Percentiles rank a stretch among this genome's conserved stretches.
phyloP scores from a whole-genome alignment of 208 protist species.

The Leishmania major region DNA sequence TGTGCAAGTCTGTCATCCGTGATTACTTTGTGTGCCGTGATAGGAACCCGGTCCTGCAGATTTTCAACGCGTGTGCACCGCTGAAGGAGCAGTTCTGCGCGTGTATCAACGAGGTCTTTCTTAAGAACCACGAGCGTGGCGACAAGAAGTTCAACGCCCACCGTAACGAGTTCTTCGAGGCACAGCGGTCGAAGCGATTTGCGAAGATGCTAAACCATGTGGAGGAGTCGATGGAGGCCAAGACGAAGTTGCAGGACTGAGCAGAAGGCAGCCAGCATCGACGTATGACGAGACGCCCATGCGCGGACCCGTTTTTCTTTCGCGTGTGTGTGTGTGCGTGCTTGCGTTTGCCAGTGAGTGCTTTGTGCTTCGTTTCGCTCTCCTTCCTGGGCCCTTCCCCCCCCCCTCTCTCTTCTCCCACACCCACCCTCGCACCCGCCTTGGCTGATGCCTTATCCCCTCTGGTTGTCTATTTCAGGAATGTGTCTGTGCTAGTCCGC shows the following conservation, averaged over 20 bases:
- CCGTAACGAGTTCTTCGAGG: constrained; percentile 63
- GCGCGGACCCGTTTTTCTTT: neutral
- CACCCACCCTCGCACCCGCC: neutral
- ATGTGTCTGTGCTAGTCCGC: neutral
- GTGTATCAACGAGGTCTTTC: constrained; percentile 87
- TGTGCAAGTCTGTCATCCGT: constrained; percentile 77
- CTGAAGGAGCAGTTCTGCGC: constrained; percentile 86
- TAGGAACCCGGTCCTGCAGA: constrained; percentile 62
- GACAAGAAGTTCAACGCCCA: constrained; percentile 82
- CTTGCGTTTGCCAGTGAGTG: neutral
- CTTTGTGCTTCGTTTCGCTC: neutral
- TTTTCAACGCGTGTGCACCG: constrained; percentile 81
- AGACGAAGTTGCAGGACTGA: constrained; percentile 76
- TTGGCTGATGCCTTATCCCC: neutral
- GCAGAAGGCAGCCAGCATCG: neutral
- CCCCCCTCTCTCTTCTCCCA: neutral
- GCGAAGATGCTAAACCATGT: constrained; percentile 63
- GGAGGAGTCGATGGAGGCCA: constrained; percentile 62
- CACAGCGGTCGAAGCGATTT: constrained; percentile 63
- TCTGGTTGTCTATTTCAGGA: neutral
- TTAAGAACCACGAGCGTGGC: constrained; percentile 79
- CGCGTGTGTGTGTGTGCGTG: neutral
- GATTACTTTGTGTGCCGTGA: constrained; percentile 89
- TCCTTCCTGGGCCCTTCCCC: constrained; percentile 4
- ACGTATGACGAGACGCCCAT: neutral